Conservation (phyloP, 345 rosid genomes). For the Aquilaria malaccensis region DNA sequence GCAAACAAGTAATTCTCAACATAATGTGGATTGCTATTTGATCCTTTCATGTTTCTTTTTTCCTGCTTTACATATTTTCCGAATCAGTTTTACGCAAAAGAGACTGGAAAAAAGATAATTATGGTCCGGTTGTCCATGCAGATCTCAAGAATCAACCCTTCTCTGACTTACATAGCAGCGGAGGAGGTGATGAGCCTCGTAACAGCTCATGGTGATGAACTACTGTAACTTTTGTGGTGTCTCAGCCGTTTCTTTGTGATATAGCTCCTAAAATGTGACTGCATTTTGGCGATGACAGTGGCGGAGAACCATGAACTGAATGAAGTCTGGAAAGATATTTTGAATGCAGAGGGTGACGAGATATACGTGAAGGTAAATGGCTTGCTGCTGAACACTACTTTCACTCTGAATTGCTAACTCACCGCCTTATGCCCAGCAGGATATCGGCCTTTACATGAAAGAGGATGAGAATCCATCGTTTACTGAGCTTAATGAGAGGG, state of each 20-base stretch:
- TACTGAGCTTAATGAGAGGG: constrained; percentile 72
- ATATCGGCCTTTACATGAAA: constrained; percentile 67
- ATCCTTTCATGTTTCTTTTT: no score
- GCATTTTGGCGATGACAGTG: constrained; percentile 35
- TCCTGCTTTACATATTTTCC: no score
- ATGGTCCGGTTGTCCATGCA: constrained; percentile 22
- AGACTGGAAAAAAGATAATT: no score
- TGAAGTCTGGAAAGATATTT: constrained; percentile 93
- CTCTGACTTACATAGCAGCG: constrained; percentile 77
- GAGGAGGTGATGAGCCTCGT: constrained; percentile 99
- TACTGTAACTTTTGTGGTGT: constrained; percentile 1
- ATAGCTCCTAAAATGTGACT: constrained; percentile 5
- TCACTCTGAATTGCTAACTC: neutral
- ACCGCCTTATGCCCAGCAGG: constrained; percentile 34
- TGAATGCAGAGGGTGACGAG: constrained; percentile 92
- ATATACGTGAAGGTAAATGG: constrained; percentile 75
- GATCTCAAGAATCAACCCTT: constrained; percentile 80
- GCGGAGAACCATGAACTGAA: constrained; percentile 77
- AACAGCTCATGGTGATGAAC: constrained; percentile 82
- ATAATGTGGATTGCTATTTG: no score
- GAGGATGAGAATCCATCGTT: constrained; percentile 84
- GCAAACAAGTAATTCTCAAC: constrained; percentile 62
- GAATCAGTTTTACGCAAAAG: no score
- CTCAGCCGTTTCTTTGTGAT: constrained; percentile 1
- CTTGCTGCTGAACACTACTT: neutral